Evolutionary conservation across 768 basidiomycete species (phyloP), one percentile per base, ranked within the genome.

Genomic region (Termitomyces bulborhizus): DNA sequence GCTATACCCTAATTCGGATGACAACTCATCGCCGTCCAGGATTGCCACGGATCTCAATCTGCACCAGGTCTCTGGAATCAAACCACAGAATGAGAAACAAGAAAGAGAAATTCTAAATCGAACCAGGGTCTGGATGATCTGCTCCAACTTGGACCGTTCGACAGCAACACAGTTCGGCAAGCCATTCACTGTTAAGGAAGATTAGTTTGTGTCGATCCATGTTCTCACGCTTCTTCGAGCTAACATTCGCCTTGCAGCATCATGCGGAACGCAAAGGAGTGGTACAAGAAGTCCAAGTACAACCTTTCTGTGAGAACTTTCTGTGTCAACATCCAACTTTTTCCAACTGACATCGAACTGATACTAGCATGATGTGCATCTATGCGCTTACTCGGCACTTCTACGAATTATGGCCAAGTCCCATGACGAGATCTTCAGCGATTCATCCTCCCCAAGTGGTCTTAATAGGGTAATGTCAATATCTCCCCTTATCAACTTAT

Each of bases 11-110:
- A 18, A 26, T 27, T 18, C 8, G 5, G 18, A 37, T 39, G 47
- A 41, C 15, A 44, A 32, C 12, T 56, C 50, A 26, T 46, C 29
- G 37, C 56, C n/a, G 45, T 44, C 58, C 50, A 88, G 87, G 53
- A 86, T 94, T 66, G 93, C 92, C 4, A 93, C 92, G 1, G 93
- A 95, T 65, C 74, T 96, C 42, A 94, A 94, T 66, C 70, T 95
- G 24, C 92, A 93, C 61, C 82, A 86, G 46, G 82, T 81, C 8
- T 73, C 83, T 8, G 73, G 72, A 8, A 73, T 73, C 4, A 83
- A 85, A 61, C 79, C 84, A n/a, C 76, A 81, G 53, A 84, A 79
- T 24, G 90, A 93, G 68, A 82, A 77, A 37, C 83, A 88, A 59
- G 88, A 89, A 59, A 78, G 93, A 16, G 93, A 95, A 71, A 78